Conservation (phyloP, 2,329 filamentous ascomycete species). For the Trichoderma pleuroti region DNA sequence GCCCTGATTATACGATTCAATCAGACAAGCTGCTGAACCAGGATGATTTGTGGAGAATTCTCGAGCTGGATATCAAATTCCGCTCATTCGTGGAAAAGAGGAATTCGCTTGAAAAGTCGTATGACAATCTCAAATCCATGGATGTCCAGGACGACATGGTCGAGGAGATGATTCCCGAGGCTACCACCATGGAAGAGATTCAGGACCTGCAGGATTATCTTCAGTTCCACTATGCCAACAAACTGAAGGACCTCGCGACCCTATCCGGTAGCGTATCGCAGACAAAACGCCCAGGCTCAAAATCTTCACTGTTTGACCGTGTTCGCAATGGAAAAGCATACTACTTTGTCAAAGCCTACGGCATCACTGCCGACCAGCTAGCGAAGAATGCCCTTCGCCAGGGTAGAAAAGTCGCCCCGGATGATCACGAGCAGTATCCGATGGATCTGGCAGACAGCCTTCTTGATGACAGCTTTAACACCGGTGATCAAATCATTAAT, state of each 20-base stretch:
- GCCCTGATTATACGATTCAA: conserved; percentile 67
- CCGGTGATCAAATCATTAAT: conserved; percentile 69
- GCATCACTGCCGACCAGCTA: conserved; percentile 83
- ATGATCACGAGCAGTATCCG: conserved; percentile 76
- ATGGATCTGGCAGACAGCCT: conserved; percentile 83
- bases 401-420: conserved; percentile 75
- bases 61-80: conserved; percentile 94
- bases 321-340: conserved; percentile 78
- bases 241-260: conserved; percentile 75
- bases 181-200: conserved; percentile 86
- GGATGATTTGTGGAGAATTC: conserved; percentile 90
- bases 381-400: conserved; percentile 80
- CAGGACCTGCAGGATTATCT: conserved; percentile 96
- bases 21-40: conserved; percentile 89
- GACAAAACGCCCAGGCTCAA: conserved; percentile 76
- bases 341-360: conserved; percentile 80
- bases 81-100: conserved; percentile 89
- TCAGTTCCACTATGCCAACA: conserved; percentile 84
- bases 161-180: conserved; percentile 75
- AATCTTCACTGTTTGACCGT: conserved; percentile 76
- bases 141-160: conserved; percentile 70
- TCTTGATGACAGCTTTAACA: conserved; percentile 68
- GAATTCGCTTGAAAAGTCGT: conserved; percentile 76
- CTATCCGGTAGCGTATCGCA: conserved; percentile 61
- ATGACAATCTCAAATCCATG: conserved; percentile 64